Conservation (phyloP, 176 grass and related monocot genomes). For the Carex kokanica region DNA sequence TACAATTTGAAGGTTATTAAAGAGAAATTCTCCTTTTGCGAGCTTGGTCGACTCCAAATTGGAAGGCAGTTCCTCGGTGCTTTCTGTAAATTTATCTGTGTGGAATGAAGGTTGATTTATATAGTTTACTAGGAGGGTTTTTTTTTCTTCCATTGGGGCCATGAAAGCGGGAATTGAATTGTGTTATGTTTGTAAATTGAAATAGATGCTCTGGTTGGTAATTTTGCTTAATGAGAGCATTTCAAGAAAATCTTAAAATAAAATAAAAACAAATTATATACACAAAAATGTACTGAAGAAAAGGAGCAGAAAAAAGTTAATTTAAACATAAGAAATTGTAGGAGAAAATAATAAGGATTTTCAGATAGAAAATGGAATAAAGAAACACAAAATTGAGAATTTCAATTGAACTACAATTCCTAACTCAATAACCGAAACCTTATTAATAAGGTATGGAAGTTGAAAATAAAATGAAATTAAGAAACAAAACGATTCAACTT, state of each 20-base stretch:
- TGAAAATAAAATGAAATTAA: neutral
- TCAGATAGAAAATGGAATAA: neutral
- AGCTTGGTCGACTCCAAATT: constrained; percentile 38
- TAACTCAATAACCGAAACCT: neutral
- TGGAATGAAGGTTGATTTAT: neutral
- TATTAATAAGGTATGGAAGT: neutral
- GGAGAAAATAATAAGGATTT: neutral
- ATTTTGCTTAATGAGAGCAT: neutral
- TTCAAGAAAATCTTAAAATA: neutral
- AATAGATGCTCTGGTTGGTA: neutral
- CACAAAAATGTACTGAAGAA: neutral
- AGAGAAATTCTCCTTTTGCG: constrained; percentile 58
- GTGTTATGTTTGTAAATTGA: neutral
- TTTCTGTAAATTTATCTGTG: constrained; percentile 97
- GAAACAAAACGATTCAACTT: neutral
- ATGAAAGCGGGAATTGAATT: neutral
- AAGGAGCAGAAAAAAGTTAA: neutral
- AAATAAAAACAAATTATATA: neutral
- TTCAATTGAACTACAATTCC: neutral
- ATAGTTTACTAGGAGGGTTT: neutral
- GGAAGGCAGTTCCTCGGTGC: constrained; percentile 29
- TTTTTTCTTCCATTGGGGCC: neutral
- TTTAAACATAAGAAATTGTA: neutral
- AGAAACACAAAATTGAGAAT: neutral
- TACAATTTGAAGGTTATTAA: constrained; percentile 47